phyloP scores from a whole-genome alignment of 495 filamentous ascomycete genomes.

The Trichoderma asperelloides region DNA sequence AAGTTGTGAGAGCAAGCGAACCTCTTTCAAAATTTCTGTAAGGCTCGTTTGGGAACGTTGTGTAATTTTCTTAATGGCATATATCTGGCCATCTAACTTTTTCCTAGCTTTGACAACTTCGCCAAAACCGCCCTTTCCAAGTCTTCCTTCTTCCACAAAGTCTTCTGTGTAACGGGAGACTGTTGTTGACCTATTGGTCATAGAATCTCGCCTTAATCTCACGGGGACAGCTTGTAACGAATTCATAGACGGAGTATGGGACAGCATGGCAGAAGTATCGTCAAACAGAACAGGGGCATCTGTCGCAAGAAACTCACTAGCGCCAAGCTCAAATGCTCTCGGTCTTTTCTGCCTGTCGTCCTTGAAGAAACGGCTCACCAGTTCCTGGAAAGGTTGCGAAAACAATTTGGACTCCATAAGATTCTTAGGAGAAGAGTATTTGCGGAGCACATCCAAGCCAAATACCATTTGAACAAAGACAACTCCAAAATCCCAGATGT shows the following conservation, averaged over 20 bases:
- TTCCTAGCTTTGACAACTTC: constrained; percentile 96
- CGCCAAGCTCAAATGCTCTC: constrained; percentile 80
- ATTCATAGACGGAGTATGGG: constrained; percentile 26
- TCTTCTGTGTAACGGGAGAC: constrained; percentile 75
- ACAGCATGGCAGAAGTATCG: constrained; percentile 24
- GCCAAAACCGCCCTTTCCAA: constrained; percentile 92
- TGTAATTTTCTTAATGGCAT: constrained; percentile 94
- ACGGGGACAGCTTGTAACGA: constrained; percentile 32
- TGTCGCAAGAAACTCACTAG: constrained; percentile 73
- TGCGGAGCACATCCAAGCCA: constrained; percentile 63
- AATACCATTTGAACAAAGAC: constrained; percentile 92
- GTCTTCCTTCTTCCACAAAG: constrained; percentile 76
- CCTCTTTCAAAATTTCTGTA: constrained; percentile 82
- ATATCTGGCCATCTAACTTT: constrained; percentile 83
- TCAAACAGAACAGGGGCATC: constrained; percentile 47
- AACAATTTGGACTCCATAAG: constrained; percentile 53
- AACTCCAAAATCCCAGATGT: constrained; percentile 90
- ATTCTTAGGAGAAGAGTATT: constrained; percentile 68
- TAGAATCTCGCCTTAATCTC: constrained; percentile 42
- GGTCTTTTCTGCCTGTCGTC: constrained; percentile 73
- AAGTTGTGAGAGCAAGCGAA: constrained; percentile 77
- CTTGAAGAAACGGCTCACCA: constrained; percentile 75
- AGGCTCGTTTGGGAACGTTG: constrained; percentile 70
- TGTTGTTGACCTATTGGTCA: constrained; percentile 25
- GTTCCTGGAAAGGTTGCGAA: constrained; percentile 65